phyloP scores from a whole-genome alignment of 2,329 filamentous ascomycete species.

The Dryadomyces sulphureus region DNA sequence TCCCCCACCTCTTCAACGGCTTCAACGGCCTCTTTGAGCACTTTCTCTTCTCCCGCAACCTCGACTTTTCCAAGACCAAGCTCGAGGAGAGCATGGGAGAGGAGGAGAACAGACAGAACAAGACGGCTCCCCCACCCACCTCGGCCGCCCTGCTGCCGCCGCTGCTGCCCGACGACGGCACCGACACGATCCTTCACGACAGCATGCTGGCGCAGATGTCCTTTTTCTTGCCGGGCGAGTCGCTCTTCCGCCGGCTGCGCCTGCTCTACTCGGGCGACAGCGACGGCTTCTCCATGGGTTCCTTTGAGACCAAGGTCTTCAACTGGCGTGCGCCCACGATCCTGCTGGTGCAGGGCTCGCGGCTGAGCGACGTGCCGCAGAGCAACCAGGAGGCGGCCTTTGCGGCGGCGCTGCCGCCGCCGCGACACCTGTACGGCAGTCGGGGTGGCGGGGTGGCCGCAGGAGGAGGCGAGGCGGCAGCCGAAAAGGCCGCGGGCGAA shows the following conservation, averaged over 20 bases:
- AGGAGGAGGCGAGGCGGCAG: neutral
- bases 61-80: slow-evolving; percentile 45
- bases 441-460: slow-evolving; percentile 22
- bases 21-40: slow-evolving; percentile 58
- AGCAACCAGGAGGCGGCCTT: slow-evolving; percentile 41
- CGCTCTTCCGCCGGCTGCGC: slow-evolving; percentile 50
- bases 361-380: slow-evolving; percentile 33
- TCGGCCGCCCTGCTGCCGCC: slow-evolving; percentile 1
- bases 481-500: neutral
- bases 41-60: slow-evolving; percentile 59
- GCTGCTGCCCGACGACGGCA: slow-evolving; percentile 30
- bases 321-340: slow-evolving; percentile 66
- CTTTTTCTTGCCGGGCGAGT: slow-evolving; percentile 51
- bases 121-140: neutral
- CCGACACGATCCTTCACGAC: slow-evolving; percentile 47
- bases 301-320: slow-evolving; percentile 60
- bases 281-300: slow-evolving; percentile 63
- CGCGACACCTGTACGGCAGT: slow-evolving; percentile 31
- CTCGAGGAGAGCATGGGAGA: neutral
- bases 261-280: slow-evolving; percentile 56
- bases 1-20: slow-evolving; percentile 53
- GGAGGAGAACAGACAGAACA: too few species aligned
- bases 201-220: slow-evolving; percentile 54
- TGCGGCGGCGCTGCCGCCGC: slow-evolving; percentile 46
- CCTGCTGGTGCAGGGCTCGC: slow-evolving; percentile 51